A percentile compares a stretch with the other conserved stretches of the same genome.
Conservation (phyloP, 305 asterid genomes). For the Rubia tinctorum region DNA sequence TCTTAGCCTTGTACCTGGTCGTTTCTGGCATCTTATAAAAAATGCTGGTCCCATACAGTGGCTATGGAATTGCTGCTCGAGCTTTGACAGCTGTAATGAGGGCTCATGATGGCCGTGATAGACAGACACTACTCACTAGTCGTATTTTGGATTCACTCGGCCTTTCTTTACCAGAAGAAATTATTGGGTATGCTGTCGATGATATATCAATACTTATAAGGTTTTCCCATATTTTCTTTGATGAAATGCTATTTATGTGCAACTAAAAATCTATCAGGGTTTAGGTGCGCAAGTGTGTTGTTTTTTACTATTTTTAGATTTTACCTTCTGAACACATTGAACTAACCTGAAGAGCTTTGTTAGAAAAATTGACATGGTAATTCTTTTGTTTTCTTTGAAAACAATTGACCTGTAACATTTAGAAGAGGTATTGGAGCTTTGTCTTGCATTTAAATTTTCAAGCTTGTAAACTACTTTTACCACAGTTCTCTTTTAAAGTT, state of each 20-base stretch:
- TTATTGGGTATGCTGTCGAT: constrained; percentile 56
- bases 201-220: neutral
- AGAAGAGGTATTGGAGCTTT: neutral
- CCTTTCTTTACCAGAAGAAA: constrained; percentile 88
- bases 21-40: constrained; percentile 7
- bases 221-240: neutral
- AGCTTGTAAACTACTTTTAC: neutral
- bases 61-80: constrained; percentile 92
- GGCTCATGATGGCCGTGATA: constrained; percentile 98
- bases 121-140: constrained; percentile 66
- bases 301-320: neutral
- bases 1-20: neutral
- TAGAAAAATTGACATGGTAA: neutral
- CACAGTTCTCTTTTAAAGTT: neutral
- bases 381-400: too few species aligned
- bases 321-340: neutral
- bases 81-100: constrained; percentile 84
- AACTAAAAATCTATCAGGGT: neutral
- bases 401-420: neutral
- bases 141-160: constrained; percentile 53
- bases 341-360: neutral
- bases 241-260: neutral
- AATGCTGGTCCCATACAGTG: constrained; percentile 42
- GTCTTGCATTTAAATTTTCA: neutral
- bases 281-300: neutral